phyloP scores from a whole-genome alignment of 192 early-diverging fungal species.

The Glomus cerebriforme region DNA sequence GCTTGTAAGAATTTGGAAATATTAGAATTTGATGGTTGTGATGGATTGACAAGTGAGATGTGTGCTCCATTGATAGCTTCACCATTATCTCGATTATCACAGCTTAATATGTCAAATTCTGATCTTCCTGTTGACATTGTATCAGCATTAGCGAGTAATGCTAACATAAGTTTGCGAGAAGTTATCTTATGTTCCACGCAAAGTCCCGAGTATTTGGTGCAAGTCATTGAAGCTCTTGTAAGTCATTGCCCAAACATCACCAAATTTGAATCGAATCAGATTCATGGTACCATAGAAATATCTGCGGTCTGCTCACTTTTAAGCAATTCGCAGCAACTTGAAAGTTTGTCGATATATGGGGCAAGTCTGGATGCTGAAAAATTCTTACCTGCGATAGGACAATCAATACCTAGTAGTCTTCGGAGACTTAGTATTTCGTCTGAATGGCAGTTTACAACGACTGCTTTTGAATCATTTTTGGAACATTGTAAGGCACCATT shows the following conservation, averaged over 20 bases:
- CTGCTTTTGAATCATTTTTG: slow-evolving; percentile 12
- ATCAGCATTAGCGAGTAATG: background rate
- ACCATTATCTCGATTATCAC: slow-evolving; percentile 1
- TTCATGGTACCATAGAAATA: slow-evolving; percentile 18
- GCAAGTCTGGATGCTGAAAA: slow-evolving; percentile 1
- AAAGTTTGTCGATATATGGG: slow-evolving; percentile 8
- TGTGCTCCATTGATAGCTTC: background rate
- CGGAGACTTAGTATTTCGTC: slow-evolving; percentile 16
- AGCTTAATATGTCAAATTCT: slow-evolving; percentile 12
- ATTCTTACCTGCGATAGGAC: slow-evolving; percentile 13
- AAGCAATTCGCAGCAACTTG: slow-evolving; percentile 6
- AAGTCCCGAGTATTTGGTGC: slow-evolving; percentile 4
- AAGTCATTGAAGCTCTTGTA: slow-evolving; percentile 5
- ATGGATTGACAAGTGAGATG: slow-evolving; percentile 18
- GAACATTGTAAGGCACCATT: slow-evolving; percentile 20
- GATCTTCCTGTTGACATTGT: slow-evolving; percentile 19
- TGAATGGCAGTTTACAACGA: slow-evolving; percentile 5
- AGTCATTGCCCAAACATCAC: slow-evolving; percentile 8
- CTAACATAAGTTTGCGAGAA: background rate
- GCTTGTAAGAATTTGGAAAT: slow-evolving; percentile 9
- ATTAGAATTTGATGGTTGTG: slow-evolving; percentile 23
- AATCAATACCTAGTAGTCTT: slow-evolving; percentile 18
- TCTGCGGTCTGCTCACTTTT: slow-evolving; percentile 3
- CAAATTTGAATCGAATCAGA: slow-evolving; percentile 20
- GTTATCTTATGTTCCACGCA: slow-evolving; percentile 14